Conservation (phyloP, 768 basidiomycete species). For the Lyophyllum decastes region DNA sequence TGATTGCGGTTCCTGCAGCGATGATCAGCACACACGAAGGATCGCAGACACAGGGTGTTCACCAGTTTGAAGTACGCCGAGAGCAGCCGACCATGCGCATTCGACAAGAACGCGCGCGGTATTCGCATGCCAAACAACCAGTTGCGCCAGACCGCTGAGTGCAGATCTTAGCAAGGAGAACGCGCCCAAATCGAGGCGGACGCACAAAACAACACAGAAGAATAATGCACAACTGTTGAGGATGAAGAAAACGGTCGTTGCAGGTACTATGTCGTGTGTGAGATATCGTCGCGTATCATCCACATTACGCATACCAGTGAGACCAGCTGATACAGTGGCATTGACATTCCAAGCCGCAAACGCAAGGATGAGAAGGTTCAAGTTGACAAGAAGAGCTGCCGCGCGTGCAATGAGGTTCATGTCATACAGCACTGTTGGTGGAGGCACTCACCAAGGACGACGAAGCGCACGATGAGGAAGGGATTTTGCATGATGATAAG, state of each 20-base stretch:
- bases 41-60: constrained; percentile 14
- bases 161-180: neutral
- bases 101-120: constrained; percentile 51
- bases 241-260: constrained; percentile 49
- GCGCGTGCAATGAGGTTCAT: neutral
- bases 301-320: constrained; percentile 31
- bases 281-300: neutral
- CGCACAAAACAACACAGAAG: constrained; percentile 36
- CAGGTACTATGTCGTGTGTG: constrained; percentile 36
- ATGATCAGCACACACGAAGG: neutral
- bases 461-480: constrained; percentile 58
- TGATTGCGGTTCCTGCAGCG: constrained; percentile 48
- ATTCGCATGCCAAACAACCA: constrained; percentile 34
- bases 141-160: constrained; percentile 37
- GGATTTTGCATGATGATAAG: constrained; percentile 41
- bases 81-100: constrained; percentile 53
- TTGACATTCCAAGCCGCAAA: constrained; percentile 63
- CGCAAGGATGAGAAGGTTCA: constrained; percentile 52
- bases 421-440: neutral
- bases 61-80: constrained; percentile 56
- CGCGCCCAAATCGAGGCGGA: constrained; percentile 1
- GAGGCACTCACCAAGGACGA: constrained; percentile 53
- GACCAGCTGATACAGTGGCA: constrained; percentile 32
- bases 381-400: constrained; percentile 51
- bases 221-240: constrained; percentile 44